phyloP scores from a whole-genome alignment of 164 flowering plant species.

The Vitis rotundifolia region DNA sequence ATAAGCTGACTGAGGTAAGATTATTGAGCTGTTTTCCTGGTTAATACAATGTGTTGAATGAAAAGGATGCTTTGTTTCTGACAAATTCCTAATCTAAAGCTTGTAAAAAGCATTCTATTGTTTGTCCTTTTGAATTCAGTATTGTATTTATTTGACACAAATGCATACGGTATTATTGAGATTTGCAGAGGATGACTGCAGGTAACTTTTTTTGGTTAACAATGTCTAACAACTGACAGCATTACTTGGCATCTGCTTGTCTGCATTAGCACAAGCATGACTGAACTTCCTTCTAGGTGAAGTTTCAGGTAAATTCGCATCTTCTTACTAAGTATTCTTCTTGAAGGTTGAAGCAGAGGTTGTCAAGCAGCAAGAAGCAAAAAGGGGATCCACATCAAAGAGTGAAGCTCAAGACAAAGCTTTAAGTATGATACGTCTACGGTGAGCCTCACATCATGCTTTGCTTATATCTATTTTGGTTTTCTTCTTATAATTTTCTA shows the following conservation, averaged over 20 bases:
- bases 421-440: constrained; percentile 68
- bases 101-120: not conserved
- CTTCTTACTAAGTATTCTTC: constrained; percentile 16
- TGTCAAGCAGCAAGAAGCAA: constrained; percentile 56
- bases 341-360: constrained; percentile 81
- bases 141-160: too few species aligned
- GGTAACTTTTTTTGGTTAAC: not conserved
- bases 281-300: not conserved
- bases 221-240: not conserved
- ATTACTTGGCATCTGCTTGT: not conserved
- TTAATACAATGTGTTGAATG: not conserved
- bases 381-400: constrained; percentile 69
- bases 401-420: constrained; percentile 91
- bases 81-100: not conserved
- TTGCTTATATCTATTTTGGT: constrained; percentile 6
- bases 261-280: constrained; percentile 1
- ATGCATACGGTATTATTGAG: not conserved
- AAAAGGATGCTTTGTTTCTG: not conserved
- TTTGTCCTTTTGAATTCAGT: not conserved
- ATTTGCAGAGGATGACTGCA: not conserved
- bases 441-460: constrained; percentile 42
- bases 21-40: not conserved
- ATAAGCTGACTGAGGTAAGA: constrained; percentile 82
- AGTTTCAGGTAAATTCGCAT: constrained; percentile 1
- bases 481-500: not conserved